Percentiles rank a stretch among this genome's conserved stretches.
These are phyloP conservation scores for Suillus placidus DNA, from an alignment of 768 basidiomycete species.

Conservation along the genomic window DNA sequence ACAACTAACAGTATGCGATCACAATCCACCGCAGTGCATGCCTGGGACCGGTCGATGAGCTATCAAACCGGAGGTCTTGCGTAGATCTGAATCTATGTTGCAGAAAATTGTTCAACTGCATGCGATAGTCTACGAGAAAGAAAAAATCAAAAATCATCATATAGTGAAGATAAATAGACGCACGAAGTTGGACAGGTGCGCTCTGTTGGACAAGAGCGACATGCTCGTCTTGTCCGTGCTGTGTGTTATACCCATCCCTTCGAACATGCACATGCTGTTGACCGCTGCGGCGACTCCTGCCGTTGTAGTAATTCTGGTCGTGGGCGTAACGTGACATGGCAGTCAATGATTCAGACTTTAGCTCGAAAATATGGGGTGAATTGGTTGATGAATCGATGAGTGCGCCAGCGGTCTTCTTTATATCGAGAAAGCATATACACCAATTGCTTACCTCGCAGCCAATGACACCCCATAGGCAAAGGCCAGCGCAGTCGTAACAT, in stretches of 20 bases:
- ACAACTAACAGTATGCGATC: not conserved
- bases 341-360: not conserved
- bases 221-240: not conserved
- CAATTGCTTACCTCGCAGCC: not conserved
- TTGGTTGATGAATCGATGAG: not conserved
- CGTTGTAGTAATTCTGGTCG: not conserved
- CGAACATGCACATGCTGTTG: not conserved
- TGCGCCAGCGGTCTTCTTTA: not conserved
- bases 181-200: not conserved
- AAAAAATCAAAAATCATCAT: not conserved
- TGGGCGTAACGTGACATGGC: not conserved
- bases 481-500: not conserved
- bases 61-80: slow-evolving; percentile 8
- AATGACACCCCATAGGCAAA: not conserved
- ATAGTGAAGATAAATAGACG: not conserved
- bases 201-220: not conserved
- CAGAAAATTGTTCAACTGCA: slow-evolving; percentile 30
- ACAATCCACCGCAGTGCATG: not conserved
- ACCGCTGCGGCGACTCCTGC: not conserved
- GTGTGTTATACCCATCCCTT: not conserved
- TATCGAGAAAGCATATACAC: not conserved
- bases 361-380: not conserved
- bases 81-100: slow-evolving; percentile 19
- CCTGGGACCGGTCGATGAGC: not conserved
- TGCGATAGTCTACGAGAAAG: slow-evolving; percentile 20